A percentile compares a stretch with the other conserved stretches of the same genome.
Conservation (phyloP, 345 rosid genomes). For the Aquilaria malaccensis region DNA sequence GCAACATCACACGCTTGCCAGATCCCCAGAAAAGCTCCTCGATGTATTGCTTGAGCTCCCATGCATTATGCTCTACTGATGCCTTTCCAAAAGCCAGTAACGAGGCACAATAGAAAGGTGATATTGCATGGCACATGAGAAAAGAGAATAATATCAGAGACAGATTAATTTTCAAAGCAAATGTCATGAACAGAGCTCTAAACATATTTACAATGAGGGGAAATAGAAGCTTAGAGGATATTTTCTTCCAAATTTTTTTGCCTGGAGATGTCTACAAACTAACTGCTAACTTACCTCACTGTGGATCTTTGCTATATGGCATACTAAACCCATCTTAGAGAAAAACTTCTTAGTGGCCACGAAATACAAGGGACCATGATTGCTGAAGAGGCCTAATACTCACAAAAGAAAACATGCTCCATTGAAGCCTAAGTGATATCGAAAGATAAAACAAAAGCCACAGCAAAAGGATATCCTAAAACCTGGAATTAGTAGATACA, state of each 20-base stretch:
- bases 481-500: constrained; percentile 72
- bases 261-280: too few relatives aligned
- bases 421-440: neutral
- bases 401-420: neutral
- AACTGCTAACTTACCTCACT: constrained; percentile 42
- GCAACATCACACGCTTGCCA: constrained; percentile 59
- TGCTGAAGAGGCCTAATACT: constrained; percentile 63
- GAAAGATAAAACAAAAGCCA: neutral
- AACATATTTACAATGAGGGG: too few relatives aligned
- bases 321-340: constrained; percentile 63
- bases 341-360: constrained; percentile 56
- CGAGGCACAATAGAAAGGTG: constrained; percentile 7
- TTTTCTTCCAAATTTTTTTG: too few relatives aligned
- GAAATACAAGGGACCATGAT: constrained; percentile 63
- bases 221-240: too few relatives aligned
- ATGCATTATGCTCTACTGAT: constrained; percentile 68
- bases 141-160: neutral
- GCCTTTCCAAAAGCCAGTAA: constrained; percentile 30
- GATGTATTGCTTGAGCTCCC: constrained; percentile 62
- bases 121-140: constrained; percentile 6
- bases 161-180: neutral
- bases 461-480: constrained; percentile 5
- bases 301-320: constrained; percentile 65
- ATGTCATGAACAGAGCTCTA: neutral
- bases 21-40: constrained; percentile 80